Base-by-base conservation (phyloP, 176 grass and related monocot species). In the Tillandsia fasciculata region DNA sequence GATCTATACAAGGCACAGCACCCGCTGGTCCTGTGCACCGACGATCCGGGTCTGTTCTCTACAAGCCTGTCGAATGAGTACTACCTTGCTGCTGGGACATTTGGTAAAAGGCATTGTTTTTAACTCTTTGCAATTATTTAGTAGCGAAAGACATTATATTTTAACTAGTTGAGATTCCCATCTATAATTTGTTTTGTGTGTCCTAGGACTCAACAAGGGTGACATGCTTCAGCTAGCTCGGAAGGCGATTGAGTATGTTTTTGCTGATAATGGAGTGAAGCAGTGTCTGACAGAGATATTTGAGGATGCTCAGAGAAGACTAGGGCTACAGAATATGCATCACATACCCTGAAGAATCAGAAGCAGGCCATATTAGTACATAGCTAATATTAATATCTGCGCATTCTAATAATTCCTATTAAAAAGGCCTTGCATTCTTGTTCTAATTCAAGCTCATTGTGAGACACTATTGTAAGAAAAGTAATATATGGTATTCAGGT, bases 11-110 rank as follows among this genome's bases (percentile, higher is more conserved):
- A 90, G 26, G 59, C 72, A 50, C 73, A 87, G 59, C 86, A 97
- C 77, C 93, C 89, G 15, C 2, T 97, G 48, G 83, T 84, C 53
- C 49, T 97, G 11, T 97, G 93, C 74, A 97, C 93, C 0, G 89
- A 97, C 72, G 93, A 97, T 81, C 77, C 65, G 47, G 89, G 93
- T 7, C 52, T 97, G 24, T 92, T 92, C 52, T 97, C 89, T 0
- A 97, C 93, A 11, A 92, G 76, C 72, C 86, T 92, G 12, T 92
- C 89, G 3, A 90, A 92, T 64, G 93, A 97, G 69, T 92, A 87
- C 52, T 85, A 77, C 65, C 86, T 89, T 20, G 74, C 75, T 8
- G 89, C 84, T 48, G 49, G 72, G 0, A 83, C 86, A 66, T 97
- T 97, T 42, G 89, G 89, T 97, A 83, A 0, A 42, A 7, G 33